Evolutionary conservation across 148 eudicot genomes (phyloP).

Genomic region (Camellia sinensis): DNA sequence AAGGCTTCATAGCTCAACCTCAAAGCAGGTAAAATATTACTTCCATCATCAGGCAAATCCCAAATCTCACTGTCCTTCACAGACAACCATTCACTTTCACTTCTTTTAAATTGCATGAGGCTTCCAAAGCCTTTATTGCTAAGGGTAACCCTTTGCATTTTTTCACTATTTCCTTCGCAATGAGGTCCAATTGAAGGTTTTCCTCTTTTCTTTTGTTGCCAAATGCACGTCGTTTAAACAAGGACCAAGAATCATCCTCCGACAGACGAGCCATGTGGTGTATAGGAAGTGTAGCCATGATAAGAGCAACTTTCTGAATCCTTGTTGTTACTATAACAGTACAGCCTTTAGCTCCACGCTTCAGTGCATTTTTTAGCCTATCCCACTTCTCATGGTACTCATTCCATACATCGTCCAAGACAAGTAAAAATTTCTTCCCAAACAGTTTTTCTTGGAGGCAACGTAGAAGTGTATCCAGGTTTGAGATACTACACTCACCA

Average conservation of each 20-base stretch:
- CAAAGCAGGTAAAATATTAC: constrained; percentile 6
- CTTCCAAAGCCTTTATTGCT: constrained; percentile 8
- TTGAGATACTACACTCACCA: no score
- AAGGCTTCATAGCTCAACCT: constrained; percentile 11
- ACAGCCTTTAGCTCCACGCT: no score
- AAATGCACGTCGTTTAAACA: neutral
- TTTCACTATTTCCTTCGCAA: constrained; percentile 12
- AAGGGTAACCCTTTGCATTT: constrained; percentile 16
- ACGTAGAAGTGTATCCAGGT: no score
- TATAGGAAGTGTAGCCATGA: no score
- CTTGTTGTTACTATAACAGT: no score
- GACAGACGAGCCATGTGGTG: neutral
- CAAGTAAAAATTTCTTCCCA: no score
- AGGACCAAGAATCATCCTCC: neutral
- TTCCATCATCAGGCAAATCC: neutral
- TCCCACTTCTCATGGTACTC: no score
- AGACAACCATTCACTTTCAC: constrained; percentile 6
- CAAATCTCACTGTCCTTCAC: constrained; percentile 9
- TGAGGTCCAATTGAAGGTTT: neutral
- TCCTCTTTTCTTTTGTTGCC: neutral
- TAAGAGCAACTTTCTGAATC: no score
- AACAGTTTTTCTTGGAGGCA: no score
- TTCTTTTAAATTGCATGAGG: neutral
- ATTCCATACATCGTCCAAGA: no score
- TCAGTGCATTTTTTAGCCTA: no score